Evolutionary conservation across 345 rosid species (phyloP), one percentile per base, ranked within the genome.

Genomic region (Camelina sativa): DNA sequence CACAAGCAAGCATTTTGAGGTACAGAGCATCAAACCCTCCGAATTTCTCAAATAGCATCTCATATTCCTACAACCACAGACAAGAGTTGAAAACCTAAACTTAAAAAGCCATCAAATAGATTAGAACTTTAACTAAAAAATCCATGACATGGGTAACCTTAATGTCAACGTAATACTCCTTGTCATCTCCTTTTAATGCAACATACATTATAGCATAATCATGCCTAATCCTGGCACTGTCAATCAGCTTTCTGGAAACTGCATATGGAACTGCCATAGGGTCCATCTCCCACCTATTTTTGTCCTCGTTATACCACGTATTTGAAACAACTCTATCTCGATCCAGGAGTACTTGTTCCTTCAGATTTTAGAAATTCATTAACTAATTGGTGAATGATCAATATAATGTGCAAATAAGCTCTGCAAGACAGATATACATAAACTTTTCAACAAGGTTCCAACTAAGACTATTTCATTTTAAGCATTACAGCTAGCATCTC

Each of bases 21-120:
- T 93, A 93, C 48, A 91, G 81, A 66, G 93, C 97, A 84, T 93
- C 97, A 84, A 93, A 88, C 56, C 98, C 98, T 67, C 98, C 98
- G 82, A 89, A 85, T 62, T 84, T 87, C 85, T 93, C 91, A 82
- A 82, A 89, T 34, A 84, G 84, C 88, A 89, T 80, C 69, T 93
- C 97, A 85, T 83, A 88, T 85, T 88, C 97, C 98, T 93, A 84
- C 55, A 83, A 35, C 56, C 60, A 83, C 50, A 75, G 62, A 52
- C 16, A n/a, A 60, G 67, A 56, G 51, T 81, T 72, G 74, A 82
- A 61, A 73, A 35, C 47, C 56, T 30, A 48, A 63, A 54, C 71
- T 62, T 28, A 3, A 23, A 44, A 43, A 57, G n/a, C 25, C n/a
- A 51, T 69, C 48, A 51, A 46, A 66, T 20, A 15, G 44, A 61